Conservation (phyloP, 1,284 basidiomycete genomes). For the Austropuccinia psidii region DNA sequence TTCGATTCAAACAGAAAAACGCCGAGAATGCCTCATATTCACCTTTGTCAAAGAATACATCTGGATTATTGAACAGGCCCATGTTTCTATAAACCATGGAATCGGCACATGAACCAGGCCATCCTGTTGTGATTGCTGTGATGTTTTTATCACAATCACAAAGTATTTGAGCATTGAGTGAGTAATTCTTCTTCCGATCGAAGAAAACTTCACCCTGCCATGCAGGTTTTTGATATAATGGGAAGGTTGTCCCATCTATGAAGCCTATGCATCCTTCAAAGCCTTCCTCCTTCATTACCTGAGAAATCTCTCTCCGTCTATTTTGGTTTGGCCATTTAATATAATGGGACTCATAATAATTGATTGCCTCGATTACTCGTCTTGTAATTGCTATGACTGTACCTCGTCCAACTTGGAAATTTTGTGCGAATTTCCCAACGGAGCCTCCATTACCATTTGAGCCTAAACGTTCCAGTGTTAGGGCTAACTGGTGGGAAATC, state of each 20-base stretch:
- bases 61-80: not conserved
- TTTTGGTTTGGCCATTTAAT: not conserved
- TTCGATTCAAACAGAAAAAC: not conserved
- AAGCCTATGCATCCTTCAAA: not conserved
- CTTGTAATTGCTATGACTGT: not conserved
- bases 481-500: not conserved
- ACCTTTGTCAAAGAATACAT: not conserved
- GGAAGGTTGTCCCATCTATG: not conserved
- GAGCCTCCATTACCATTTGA: not conserved
- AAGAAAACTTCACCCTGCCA: not conserved
- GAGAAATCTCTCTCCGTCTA: not conserved
- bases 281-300: not conserved
- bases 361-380: not conserved
- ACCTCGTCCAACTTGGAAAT: not conserved
- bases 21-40: not conserved
- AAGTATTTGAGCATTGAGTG: not conserved
- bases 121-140: not conserved
- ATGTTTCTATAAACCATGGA: no score
- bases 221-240: not conserved
- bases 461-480: not conserved
- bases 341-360: not conserved
- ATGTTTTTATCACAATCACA: constrained; percentile 2
- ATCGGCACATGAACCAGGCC: not conserved
- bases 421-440: not conserved
- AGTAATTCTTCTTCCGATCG: not conserved